Evolutionary conservation across 1,284 basidiomycete species (phyloP), one percentile per base, ranked within the genome.

Genomic region (Ceratobasidium sp.): DNA sequence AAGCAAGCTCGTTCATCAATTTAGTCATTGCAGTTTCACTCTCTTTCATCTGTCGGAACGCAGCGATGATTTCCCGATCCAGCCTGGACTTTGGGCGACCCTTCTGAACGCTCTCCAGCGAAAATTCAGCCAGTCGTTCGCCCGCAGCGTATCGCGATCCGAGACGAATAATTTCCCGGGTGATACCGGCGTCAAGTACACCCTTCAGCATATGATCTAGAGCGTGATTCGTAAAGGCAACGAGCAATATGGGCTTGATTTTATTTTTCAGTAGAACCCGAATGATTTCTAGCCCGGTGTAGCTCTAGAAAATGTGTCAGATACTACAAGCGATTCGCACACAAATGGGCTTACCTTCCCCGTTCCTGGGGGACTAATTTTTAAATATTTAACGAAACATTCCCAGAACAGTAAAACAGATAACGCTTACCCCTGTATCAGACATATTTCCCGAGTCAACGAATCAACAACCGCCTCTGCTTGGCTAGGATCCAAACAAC

Each of bases 221-320:
- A 0, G 92, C 91, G 75, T 93, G 92, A 78, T 93, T 93, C 0
- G 92, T 93, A 80, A 89, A 91, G 0, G 90, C 90, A 56, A 93
- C 90, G 83, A 93, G 84, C 17, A 92, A 82, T 69, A 93, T 88
- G 0, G 89, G 90, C 0, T 83, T 82, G 36, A 87, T 79, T 0
- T 81, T 78, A 77, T 87, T 90, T 8, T 81, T 81, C 14, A 90
- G 78, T n/a, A 93, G 83, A 9, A 91, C 87, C 0, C 89, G 86
- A 11, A 93, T 80, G 0, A 93, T 83, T 78, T 92, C 88, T 2
- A 90, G 85, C 0, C 91, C 92, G 0, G 89, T 90, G 78, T 85
- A 92, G 62, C 88, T 91, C 89, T 90, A 75, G n/a, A n/a, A n/a
- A n/a, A n/a, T n/a, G n/a, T n/a, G n/a, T n/a, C n/a, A n/a, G n/a